These are phyloP conservation scores for Megacollybia marginata DNA, from an alignment of 768 basidiomycete species.

Conservation along the genomic window DNA sequence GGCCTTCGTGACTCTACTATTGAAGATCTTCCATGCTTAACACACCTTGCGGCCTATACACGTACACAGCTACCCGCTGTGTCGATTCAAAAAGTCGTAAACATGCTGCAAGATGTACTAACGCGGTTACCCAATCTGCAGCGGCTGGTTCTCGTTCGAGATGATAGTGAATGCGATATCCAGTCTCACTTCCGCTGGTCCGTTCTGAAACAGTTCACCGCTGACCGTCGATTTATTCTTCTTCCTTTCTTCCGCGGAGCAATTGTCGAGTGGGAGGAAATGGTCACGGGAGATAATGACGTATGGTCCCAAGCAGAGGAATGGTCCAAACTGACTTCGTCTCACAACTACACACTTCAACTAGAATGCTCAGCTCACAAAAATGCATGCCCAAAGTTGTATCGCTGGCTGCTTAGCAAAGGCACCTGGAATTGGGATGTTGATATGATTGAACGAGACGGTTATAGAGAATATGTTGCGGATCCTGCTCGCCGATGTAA, in stretches of 20 bases:
- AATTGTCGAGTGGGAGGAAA: slow-evolving; percentile 15
- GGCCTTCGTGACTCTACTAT: slow-evolving; percentile 21
- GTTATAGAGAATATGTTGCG: not conserved
- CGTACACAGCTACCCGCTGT: slow-evolving; percentile 3
- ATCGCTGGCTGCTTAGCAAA: not conserved
- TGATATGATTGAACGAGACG: not conserved
- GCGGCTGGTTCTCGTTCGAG: not conserved
- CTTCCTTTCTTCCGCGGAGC: slow-evolving; percentile 14
- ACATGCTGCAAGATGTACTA: not conserved
- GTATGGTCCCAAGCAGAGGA: not conserved
- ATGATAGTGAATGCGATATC: not conserved
- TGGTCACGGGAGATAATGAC: slow-evolving; percentile 4
- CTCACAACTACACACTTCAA: not conserved
- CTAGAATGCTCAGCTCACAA: not conserved
- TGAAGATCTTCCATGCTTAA: slow-evolving; percentile 22
- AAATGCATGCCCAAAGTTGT: not conserved
- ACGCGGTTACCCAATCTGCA: not conserved
- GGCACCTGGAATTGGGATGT: not conserved
- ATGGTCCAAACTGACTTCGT: not conserved
- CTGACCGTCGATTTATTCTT: slow-evolving; percentile 16
- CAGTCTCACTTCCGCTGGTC: not conserved
- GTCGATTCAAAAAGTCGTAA: not conserved
- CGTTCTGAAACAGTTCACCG: slow-evolving; percentile 6
- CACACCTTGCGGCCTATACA: slow-evolving; percentile 26
- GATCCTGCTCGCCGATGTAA: not conserved